Evolutionary conservation across 352 stramenopile genomes (phyloP).

Genomic region (Phytophthora hibernalis): DNA sequence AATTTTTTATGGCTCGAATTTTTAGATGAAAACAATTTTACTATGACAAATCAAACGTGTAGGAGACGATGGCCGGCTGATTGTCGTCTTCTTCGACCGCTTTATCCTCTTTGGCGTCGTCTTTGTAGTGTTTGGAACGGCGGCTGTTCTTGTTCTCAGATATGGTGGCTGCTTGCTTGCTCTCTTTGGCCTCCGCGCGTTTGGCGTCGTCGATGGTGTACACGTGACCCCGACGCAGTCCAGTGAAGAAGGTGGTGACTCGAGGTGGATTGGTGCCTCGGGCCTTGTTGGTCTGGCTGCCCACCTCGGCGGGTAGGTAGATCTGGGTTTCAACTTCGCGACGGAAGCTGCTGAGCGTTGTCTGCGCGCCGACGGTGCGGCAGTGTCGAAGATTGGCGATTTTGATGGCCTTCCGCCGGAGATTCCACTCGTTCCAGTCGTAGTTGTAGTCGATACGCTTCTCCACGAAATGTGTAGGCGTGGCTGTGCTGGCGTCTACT

Average conservation of each 20-base stretch:
- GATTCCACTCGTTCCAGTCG: slow-evolving; percentile 96
- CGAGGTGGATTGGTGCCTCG: slow-evolving; percentile 85
- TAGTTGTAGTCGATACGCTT: slow-evolving; percentile 93
- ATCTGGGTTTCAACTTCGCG: slow-evolving; percentile 90
- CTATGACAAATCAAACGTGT: slow-evolving; percentile 73
- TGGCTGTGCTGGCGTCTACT: slow-evolving; percentile 89
- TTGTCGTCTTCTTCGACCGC: slow-evolving; percentile 35
- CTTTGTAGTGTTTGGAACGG: slow-evolving; percentile 34
- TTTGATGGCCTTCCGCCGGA: slow-evolving; percentile 90
- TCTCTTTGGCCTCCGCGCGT: slow-evolving; percentile 29
- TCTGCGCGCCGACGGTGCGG: slow-evolving; percentile 90
- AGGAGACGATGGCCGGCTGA: slow-evolving; percentile 67
- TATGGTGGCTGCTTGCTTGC: slow-evolving; percentile 23
- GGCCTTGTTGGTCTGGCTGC: slow-evolving; percentile 86
- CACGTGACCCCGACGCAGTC: slow-evolving; percentile 51
- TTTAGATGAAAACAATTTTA: slow-evolving; percentile 49
- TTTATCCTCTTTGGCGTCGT: slow-evolving; percentile 41
- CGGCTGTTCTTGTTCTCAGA: slow-evolving; percentile 36
- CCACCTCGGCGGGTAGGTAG: slow-evolving; percentile 65
- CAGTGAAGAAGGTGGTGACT: slow-evolving; percentile 84
- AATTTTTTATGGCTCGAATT: slow-evolving; percentile 43
- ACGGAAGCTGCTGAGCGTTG: slow-evolving; percentile 89
- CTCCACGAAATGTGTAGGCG: slow-evolving; percentile 93
- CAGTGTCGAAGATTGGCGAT: slow-evolving; percentile 93
- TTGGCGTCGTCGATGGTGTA: slow-evolving; percentile 47